These are phyloP conservation scores for Truncatella angustata DNA, from an alignment of 2,329 filamentous ascomycete genomes.

Conservation along the genomic window DNA sequence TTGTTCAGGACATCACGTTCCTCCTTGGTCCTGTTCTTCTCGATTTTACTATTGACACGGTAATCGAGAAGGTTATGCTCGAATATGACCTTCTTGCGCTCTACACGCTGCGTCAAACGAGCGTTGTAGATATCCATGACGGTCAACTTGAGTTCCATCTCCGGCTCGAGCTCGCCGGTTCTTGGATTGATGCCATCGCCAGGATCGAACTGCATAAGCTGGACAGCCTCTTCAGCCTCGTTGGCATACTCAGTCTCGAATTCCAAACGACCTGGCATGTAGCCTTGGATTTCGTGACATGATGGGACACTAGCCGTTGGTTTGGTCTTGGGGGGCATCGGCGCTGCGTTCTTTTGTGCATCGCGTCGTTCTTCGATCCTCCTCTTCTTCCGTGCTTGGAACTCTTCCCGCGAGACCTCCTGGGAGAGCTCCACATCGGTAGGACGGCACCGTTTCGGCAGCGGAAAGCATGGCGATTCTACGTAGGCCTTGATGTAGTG, in stretches of 20 bases:
- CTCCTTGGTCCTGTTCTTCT: slow-evolving; percentile 96
- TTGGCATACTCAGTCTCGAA: slow-evolving; percentile 98
- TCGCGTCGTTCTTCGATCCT: slow-evolving; percentile 92
- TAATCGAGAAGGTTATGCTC: slow-evolving; percentile 94
- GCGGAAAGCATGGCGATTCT: slow-evolving; percentile 77
- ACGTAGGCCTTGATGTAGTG: slow-evolving; percentile 91
- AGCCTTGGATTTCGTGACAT: slow-evolving; percentile 97
- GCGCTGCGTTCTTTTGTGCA: slow-evolving; percentile 77
- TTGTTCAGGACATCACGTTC: slow-evolving; percentile 89
- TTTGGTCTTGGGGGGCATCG: slow-evolving; percentile 87
- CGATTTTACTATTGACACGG: slow-evolving; percentile 80
- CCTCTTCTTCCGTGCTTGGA: slow-evolving; percentile 88
- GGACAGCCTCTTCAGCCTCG: slow-evolving; percentile 95
- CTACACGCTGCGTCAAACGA: slow-evolving; percentile 82
- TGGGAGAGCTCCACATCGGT: slow-evolving; percentile 76
- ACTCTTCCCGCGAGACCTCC: slow-evolving; percentile 83
- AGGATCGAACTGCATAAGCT: slow-evolving; percentile 97
- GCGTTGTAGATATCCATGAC: slow-evolving; percentile 99
- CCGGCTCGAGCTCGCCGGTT: slow-evolving; percentile 85
- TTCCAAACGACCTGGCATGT: slow-evolving; percentile 95
- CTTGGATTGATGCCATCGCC: slow-evolving; percentile 83
- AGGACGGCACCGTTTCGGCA: slow-evolving; percentile 83
- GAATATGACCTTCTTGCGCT: slow-evolving; percentile 95
- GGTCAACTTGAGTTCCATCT: slow-evolving; percentile 95
- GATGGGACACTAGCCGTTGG: slow-evolving; percentile 92